Evolutionary conservation across 1,284 basidiomycete genomes (phyloP), one percentile per base, ranked within the genome.

Genomic region (Moesziomyces sp.): DNA sequence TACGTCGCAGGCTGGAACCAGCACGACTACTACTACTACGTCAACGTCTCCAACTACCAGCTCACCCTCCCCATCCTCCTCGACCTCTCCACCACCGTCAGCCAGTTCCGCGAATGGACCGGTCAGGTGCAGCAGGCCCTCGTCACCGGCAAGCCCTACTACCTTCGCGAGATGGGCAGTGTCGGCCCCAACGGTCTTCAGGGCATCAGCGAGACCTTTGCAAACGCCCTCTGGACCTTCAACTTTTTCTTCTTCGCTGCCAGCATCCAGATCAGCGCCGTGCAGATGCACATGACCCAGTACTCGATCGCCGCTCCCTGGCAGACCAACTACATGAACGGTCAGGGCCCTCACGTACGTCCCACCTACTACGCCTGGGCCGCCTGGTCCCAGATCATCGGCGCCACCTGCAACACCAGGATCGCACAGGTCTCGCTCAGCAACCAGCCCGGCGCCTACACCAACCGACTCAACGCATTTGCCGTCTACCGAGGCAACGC

Each of bases 21-120:
- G 67, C 77, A 79, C 62, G 77, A 79, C 54, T 79, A 79, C 64
- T 79, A 60, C 58, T 79, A 77, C 52, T 79, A 79, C 58, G 50
- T 79, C 33, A 50, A 47, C 55, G 77, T 79, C 23, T 66, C 60
- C n/a, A 21, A 13, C 28, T 76, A 56, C 57, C 47, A 52, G n/a
- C 59, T 79, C 23, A 76, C 69, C 35, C 42, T 72, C 24, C 30
- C 47, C 18, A 35, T 35, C 30, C 72, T 79, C 18, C 72, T 79
- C 45, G 69, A 79, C 46, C 67, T 79, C 16, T 69, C 65, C 5
- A 33, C 38, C 3, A 79, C 77, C 45, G 35, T 46, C 28, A 45
- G 21, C 21, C 77, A 79, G 33, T 77, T 79, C 52, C 46, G 14
- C 28, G 77, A 77, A 48, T 79, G 77, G 77, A 35, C 46, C 21